Evolutionary conservation across 305 asterid species (phyloP).

Genomic region (Fraxinus angustifolia): DNA sequence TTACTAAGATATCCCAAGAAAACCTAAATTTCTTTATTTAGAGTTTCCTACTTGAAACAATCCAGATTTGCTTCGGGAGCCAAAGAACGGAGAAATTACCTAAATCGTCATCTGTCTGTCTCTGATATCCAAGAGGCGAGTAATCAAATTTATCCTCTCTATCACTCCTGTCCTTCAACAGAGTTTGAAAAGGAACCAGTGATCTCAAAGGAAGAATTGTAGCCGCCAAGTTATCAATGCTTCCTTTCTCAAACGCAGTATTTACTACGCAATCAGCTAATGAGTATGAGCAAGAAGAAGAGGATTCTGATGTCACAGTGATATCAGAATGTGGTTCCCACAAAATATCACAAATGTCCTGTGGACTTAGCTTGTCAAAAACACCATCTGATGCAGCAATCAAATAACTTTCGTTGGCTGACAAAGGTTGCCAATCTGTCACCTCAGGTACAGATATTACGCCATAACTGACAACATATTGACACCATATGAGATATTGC

Average conservation of each 20-base stretch:
- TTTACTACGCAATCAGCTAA: conserved; percentile 82
- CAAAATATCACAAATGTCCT: conserved; percentile 81
- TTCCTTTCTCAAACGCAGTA: conserved; percentile 78
- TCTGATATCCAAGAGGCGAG: conserved; percentile 48
- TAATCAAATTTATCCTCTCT: conserved; percentile 33
- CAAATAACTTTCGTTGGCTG: conserved; percentile 76
- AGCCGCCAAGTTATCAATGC: conserved; percentile 90
- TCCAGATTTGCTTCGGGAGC: conserved; percentile 17
- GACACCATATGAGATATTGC: conserved; percentile 19
- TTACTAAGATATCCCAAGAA: conserved; percentile 4
- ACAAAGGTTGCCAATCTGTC: conserved; percentile 89
- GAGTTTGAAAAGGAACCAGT: conserved; percentile 34
- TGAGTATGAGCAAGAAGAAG: conserved; percentile 60
- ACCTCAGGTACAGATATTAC: conserved; percentile 94
- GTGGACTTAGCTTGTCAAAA: conserved; percentile 79
- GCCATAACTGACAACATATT: conserved; percentile 63
- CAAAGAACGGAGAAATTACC: conserved; percentile 41
- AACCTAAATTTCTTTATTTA: not conserved
- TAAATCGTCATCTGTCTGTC: conserved; percentile 39
- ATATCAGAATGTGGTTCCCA: conserved; percentile 59
- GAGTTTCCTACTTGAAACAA: conserved; percentile 4
- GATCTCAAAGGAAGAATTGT: conserved; percentile 56
- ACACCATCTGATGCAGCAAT: conserved; percentile 94
- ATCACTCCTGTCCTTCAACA: conserved; percentile 31
- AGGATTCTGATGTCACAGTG: conserved; percentile 36